Evolutionary conservation across 2,329 filamentous ascomycete species (phyloP).

Genomic region (Sporothrix pallida): DNA sequence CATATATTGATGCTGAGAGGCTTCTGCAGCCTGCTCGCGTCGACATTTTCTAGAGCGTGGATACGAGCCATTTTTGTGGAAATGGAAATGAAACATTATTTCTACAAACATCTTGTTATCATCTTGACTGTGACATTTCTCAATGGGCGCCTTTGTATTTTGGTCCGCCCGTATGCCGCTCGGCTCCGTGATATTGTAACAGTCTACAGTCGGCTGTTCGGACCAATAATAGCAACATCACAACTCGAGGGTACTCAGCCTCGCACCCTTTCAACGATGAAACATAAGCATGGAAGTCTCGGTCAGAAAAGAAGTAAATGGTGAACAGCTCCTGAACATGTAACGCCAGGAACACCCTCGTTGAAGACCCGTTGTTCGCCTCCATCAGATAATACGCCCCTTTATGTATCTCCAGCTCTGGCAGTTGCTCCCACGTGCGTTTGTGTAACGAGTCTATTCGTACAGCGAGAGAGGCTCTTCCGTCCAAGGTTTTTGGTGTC

Average conservation of each 20-base stretch:
- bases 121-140: neutral
- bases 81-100: constrained; percentile 18
- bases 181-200: neutral
- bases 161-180: neutral
- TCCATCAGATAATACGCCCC: neutral
- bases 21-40: constrained; percentile 3
- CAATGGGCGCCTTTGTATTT: neutral
- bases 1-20: neutral
- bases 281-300: neutral
- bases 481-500: neutral
- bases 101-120: neutral
- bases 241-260: neutral
- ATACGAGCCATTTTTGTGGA: constrained; percentile 3
- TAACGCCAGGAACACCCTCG: neutral
- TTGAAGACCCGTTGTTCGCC: neutral
- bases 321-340: too few relatives aligned
- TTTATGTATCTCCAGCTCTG: too few relatives aligned
- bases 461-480: neutral
- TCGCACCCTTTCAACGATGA: neutral
- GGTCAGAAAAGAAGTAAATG: neutral
- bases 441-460: constrained; percentile 18
- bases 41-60: constrained; percentile 21
- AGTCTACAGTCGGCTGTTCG: neutral
- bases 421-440: neutral
- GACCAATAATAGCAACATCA: neutral